These are phyloP conservation scores for Eutrema heterophyllum DNA, from an alignment of 345 rosid genomes.

Conservation along the genomic window DNA sequence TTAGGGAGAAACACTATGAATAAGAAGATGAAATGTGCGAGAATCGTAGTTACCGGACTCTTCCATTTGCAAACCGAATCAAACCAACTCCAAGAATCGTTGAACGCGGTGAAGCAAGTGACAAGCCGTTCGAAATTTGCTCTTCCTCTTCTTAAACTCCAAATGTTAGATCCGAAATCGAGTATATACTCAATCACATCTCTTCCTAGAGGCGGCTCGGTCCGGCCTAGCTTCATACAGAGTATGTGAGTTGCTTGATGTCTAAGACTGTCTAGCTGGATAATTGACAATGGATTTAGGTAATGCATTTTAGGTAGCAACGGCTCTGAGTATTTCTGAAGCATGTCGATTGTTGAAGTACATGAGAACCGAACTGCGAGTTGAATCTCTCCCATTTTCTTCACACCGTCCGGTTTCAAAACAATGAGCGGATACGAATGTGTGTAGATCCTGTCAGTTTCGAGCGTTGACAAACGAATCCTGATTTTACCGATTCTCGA, in stretches of 20 bases:
- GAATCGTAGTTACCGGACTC: conserved; percentile 33
- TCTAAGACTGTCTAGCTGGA: conserved; percentile 37
- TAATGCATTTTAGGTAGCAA: conserved; percentile 44
- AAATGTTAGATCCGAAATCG: conserved; percentile 25
- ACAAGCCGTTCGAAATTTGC: conserved; percentile 30
- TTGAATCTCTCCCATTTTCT: conserved; percentile 48
- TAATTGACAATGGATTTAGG: conserved; percentile 32
- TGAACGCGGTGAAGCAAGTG: neutral
- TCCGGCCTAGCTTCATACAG: conserved; percentile 28
- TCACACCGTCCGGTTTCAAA: conserved; percentile 37
- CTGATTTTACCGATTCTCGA: conserved; percentile 42
- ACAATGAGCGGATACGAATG: conserved; percentile 42
- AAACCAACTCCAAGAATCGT: conserved; percentile 29
- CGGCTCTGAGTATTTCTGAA: conserved; percentile 36
- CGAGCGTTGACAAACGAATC: conserved; percentile 41
- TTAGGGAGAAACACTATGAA: conserved; percentile 37
- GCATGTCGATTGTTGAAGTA: conserved; percentile 32
- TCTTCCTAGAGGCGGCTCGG: conserved; percentile 36
- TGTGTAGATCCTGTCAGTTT: conserved; percentile 35
- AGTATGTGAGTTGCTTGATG: conserved; percentile 40
- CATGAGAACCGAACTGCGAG: conserved; percentile 39
- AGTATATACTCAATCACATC: conserved; percentile 40
- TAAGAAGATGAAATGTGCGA: conserved; percentile 41
- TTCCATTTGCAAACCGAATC: conserved; percentile 34
- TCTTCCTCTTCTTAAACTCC: conserved; percentile 36